These are phyloP conservation scores for Penicillium sp. DNA, from an alignment of 2,329 filamentous ascomycete species.

Conservation along the genomic window DNA sequence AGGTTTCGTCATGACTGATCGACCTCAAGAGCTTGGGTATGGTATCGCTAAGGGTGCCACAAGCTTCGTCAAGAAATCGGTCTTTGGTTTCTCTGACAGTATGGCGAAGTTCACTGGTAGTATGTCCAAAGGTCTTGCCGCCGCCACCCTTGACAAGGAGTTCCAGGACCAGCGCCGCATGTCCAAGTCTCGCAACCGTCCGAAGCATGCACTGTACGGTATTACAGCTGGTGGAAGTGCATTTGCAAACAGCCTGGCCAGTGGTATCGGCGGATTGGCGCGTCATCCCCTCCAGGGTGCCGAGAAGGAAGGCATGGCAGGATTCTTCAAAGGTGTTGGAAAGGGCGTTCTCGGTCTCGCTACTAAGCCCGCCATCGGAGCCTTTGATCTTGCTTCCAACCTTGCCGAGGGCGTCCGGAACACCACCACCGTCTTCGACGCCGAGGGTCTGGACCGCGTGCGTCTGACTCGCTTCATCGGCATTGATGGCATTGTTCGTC, in stretches of 20 bases:
- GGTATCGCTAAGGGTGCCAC: conserved; percentile 96
- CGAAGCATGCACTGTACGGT: conserved; percentile 94
- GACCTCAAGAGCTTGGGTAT: conserved; percentile 88
- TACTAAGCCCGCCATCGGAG: conserved; percentile 93
- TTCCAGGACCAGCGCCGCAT: conserved; percentile 96
- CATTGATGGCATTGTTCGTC: conserved; percentile 85
- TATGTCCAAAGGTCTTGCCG: conserved; percentile 92
- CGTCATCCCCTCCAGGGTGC: conserved; percentile 92
- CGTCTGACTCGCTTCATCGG: conserved; percentile 91
- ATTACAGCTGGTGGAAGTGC: conserved; percentile 94
- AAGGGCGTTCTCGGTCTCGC: conserved; percentile 92
- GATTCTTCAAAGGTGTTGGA: conserved; percentile 96
- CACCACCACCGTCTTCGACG: conserved; percentile 96
- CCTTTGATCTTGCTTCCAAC: conserved; percentile 94
- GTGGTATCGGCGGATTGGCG: conserved; percentile 87
- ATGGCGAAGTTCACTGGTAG: conserved; percentile 97
- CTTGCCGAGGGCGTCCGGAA: conserved; percentile 97
- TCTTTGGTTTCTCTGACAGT: conserved; percentile 94
- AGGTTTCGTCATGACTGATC: conserved; percentile 90
- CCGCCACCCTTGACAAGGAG: conserved; percentile 94
- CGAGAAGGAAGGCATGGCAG: conserved; percentile 86
- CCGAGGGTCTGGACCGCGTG: conserved; percentile 87
- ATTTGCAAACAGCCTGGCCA: conserved; percentile 85
- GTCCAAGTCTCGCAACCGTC: conserved; percentile 84
- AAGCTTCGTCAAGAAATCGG: conserved; percentile 96